These are phyloP conservation scores for Kluyveromyces siamensis DNA, from an alignment of 805 yeast species.

Conservation along the genomic window DNA sequence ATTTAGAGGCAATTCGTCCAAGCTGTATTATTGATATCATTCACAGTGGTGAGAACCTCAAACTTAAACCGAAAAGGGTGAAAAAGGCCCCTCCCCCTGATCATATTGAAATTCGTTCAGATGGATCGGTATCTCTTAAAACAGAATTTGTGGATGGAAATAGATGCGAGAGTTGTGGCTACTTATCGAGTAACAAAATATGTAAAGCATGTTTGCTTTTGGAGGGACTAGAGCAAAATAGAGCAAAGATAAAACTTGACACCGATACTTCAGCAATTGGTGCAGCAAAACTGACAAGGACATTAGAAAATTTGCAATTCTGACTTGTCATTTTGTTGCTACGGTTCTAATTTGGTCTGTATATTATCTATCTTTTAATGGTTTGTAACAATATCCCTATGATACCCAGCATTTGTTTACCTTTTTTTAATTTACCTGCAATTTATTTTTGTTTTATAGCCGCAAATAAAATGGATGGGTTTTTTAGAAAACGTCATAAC, in stretches of 20 bases:
- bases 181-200: slow-evolving; percentile 74
- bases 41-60: slow-evolving; percentile 83
- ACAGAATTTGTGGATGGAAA: slow-evolving; percentile 49
- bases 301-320: slow-evolving; percentile 57
- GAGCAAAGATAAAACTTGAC: slow-evolving; percentile 58
- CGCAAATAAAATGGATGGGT: too few relatives aligned
- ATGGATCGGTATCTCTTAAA: slow-evolving; percentile 50
- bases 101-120: slow-evolving; percentile 46
- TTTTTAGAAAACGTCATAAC: too few relatives aligned
- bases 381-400: background rate
- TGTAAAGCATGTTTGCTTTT: slow-evolving; percentile 91
- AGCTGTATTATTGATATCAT: slow-evolving; percentile 91
- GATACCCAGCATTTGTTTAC: too few relatives aligned
- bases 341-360: background rate
- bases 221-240: slow-evolving; percentile 70
- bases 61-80: slow-evolving; percentile 48
- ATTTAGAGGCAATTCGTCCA: slow-evolving; percentile 83
- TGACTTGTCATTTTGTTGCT: slow-evolving; percentile 18
- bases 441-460: too few relatives aligned
- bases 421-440: too few relatives aligned
- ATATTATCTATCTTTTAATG: background rate
- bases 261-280: slow-evolving; percentile 45
- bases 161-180: slow-evolving; percentile 84
- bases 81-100: slow-evolving; percentile 24
- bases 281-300: slow-evolving; percentile 52